Conservation (phyloP, 2,329 filamentous ascomycete genomes). For the Aspergillus intermedius region DNA sequence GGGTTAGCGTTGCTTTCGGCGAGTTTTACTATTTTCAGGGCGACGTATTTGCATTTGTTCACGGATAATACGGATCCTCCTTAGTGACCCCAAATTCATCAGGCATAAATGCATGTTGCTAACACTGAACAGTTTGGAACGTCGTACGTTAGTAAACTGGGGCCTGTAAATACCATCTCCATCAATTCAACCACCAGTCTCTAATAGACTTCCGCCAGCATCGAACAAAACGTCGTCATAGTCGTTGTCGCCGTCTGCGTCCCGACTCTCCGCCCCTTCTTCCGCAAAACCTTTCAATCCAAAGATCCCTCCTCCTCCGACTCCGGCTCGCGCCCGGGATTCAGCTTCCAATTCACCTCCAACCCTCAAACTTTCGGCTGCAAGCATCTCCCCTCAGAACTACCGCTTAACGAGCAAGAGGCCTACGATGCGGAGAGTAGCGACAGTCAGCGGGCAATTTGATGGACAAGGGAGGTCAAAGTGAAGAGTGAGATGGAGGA, state of each 20-base stretch:
- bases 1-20: conserved; percentile 21
- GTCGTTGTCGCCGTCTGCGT: conserved; percentile 22
- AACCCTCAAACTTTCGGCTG: not conserved
- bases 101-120: not conserved
- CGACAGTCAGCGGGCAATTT: conserved; percentile 4
- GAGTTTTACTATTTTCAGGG: conserved; percentile 21
- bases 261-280: conserved; percentile 21
- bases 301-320: conserved; percentile 1
- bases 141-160: conserved; percentile 14
- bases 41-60: conserved; percentile 20
- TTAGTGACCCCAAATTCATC: conserved; percentile 6
- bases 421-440: conserved; percentile 2
- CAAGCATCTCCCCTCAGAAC: conserved; percentile 5
- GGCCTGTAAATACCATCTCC: conserved; percentile 10
- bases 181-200: not conserved
- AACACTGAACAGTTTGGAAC: conserved; percentile 5
- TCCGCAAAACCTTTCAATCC: conserved; percentile 14
- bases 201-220: conserved; percentile 4
- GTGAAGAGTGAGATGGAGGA: not conserved
- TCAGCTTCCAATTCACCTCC: conserved; percentile 1
- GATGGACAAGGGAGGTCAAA: conserved; percentile 5
- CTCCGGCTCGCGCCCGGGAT: not conserved
- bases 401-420: conserved; percentile 2
- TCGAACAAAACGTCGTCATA: conserved; percentile 26
- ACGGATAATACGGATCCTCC: conserved; percentile 17